Base-by-base conservation (phyloP, 768 basidiomycete genomes). In the Amanita rimosa region DNA sequence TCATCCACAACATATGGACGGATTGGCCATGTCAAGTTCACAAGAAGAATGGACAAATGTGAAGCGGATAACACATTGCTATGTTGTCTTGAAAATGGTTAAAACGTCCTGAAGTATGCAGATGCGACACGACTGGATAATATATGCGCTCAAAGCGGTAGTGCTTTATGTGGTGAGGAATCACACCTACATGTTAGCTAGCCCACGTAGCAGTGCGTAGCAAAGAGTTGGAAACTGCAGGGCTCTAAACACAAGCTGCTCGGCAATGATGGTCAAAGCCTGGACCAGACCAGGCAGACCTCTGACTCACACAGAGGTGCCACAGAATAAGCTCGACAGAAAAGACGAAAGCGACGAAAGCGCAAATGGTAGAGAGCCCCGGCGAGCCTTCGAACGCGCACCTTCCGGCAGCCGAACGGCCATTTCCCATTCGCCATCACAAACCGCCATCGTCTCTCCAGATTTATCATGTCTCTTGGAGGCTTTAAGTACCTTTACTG, bases 201-300 rank as follows among this genome's bases (percentile, higher is more conserved):
- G n/a, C n/a, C n/a, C n/a, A n/a, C n/a, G n/a, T n/a, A n/a, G n/a
- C n/a, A n/a, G n/a, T n/a, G n/a, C n/a, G n/a, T n/a, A n/a, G n/a
- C n/a, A n/a, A n/a, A n/a, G n/a, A n/a, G n/a, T n/a, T n/a, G n/a
- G n/a, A n/a, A n/a, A n/a, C n/a, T n/a, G n/a, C n/a, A n/a, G n/a
- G 61, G 63, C 11, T 52, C 65, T 17, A 67, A 72, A 58, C 55
- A 57, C 24, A 72, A 76, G 3, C 55, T 79, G 5, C 31, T 55
- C 6, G 52, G 49, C 35, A 53, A n/a, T n/a, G n/a, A n/a, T 55
- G 13, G 54, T 53, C 10, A 58, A 55, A 41, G 49, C 33, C 6
- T 53, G 50, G 41, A 54, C 51, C 10, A 51, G 41, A 35, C 48
- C 48, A 24, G n/a, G 19, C 19, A 49, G 33, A 4, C 48, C 48